Evolutionary conservation across 2,329 filamentous ascomycete genomes (phyloP).

Genomic region (Myriosclerotinia scirpicola): DNA sequence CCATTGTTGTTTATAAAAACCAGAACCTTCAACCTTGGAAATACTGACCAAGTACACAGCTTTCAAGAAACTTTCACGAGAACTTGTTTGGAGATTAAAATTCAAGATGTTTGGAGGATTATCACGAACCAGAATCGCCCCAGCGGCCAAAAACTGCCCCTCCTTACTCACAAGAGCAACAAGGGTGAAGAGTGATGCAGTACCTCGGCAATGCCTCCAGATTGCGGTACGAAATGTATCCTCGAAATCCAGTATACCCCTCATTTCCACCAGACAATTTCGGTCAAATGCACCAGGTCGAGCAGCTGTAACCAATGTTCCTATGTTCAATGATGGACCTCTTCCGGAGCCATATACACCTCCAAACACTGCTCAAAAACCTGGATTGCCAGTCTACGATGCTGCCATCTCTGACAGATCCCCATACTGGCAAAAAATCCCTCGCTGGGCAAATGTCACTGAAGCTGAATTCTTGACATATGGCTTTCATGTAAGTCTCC

Average conservation of each 20-base stretch:
- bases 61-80: not conserved
- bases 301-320: conserved; percentile 13
- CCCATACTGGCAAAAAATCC: conserved; percentile 52
- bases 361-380: conserved; percentile 1
- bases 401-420: conserved; percentile 27
- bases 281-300: conserved; percentile 23
- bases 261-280: conserved; percentile 19
- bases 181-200: conserved; percentile 11
- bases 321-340: conserved; percentile 17
- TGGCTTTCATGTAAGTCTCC: conserved; percentile 54
- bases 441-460: conserved; percentile 51
- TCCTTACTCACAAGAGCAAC: conserved; percentile 7
- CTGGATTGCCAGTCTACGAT: conserved; percentile 17
- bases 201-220: conserved; percentile 8
- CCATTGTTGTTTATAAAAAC: conserved; percentile 16
- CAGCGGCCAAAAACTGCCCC: conserved; percentile 14
- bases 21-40: not conserved
- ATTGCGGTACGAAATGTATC: not conserved
- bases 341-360: conserved; percentile 15
- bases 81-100: not conserved
- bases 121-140: conserved; percentile 5
- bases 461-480: conserved; percentile 53
- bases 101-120: conserved; percentile 17
- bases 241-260: conserved; percentile 14
- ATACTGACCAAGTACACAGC: conserved; percentile 8